These are phyloP conservation scores for Graphiopsis chlorocephala DNA, from an alignment of 2,329 filamentous ascomycete species.

Conservation along the genomic window DNA sequence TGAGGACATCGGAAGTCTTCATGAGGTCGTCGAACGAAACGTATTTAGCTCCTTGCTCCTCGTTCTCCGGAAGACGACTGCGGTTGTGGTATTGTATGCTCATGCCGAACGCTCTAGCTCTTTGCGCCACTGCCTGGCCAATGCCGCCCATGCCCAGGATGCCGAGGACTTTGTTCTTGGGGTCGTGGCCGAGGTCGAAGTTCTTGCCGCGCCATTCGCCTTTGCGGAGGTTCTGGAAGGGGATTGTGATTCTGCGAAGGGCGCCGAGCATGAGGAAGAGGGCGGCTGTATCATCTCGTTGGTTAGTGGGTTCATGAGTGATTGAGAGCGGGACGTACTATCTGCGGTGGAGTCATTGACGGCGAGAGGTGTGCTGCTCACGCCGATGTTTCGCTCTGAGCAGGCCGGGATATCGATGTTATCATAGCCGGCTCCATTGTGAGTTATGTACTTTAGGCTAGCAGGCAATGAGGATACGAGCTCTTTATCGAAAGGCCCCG, in stretches of 20 bases:
- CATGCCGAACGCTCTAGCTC: constrained; percentile 56
- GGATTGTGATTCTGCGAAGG: constrained; percentile 48
- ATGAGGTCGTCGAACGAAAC: constrained; percentile 57
- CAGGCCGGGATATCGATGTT: constrained; percentile 36
- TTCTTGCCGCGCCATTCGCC: constrained; percentile 40
- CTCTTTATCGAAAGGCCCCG: constrained; percentile 47
- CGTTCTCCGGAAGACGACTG: constrained; percentile 37
- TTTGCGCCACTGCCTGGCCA: constrained; percentile 48
- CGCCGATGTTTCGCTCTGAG: constrained; percentile 37
- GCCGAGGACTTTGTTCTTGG: constrained; percentile 52
- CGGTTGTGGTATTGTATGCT: constrained; percentile 60
- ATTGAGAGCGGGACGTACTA: constrained; percentile 18
- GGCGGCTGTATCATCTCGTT: constrained; percentile 32
- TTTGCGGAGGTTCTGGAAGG: constrained; percentile 46
- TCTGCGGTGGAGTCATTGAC: constrained; percentile 52
- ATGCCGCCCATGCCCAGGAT: constrained; percentile 62
- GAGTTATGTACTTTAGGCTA: constrained; percentile 44
- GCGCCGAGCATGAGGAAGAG: constrained; percentile 54
- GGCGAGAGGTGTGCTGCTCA: constrained; percentile 48
- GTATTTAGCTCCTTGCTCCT: constrained; percentile 49
- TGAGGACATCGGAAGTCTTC: constrained; percentile 53
- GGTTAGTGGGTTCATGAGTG: not conserved
- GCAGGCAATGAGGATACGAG: constrained; percentile 42
- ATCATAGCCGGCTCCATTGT: constrained; percentile 43
- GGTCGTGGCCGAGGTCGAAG: constrained; percentile 51